phyloP scores from a whole-genome alignment of 352 stramenopile species.

The Pythium graminicola region DNA sequence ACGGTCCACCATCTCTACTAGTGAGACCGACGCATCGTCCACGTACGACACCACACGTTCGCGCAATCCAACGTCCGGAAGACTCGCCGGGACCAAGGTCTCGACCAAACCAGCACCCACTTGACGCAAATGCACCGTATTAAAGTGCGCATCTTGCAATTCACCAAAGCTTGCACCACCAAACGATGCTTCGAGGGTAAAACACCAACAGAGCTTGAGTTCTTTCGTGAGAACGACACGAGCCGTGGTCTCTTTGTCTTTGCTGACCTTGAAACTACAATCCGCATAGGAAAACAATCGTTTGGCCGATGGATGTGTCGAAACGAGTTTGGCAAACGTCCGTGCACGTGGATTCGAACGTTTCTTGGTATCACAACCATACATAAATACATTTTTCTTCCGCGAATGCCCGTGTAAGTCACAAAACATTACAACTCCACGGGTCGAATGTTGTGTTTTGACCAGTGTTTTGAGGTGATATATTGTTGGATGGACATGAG shows the following conservation, averaged over 20 bases:
- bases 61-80: slow-evolving; percentile 29
- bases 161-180: slow-evolving; percentile 71
- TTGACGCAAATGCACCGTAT: slow-evolving; percentile 46
- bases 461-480: slow-evolving; percentile 82
- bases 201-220: slow-evolving; percentile 66
- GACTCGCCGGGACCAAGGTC: slow-evolving; percentile 36
- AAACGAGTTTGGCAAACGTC: slow-evolving; percentile 65
- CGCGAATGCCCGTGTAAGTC: slow-evolving; percentile 90
- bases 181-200: slow-evolving; percentile 86
- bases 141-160: slow-evolving; percentile 60
- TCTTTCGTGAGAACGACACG: slow-evolving; percentile 80
- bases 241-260: slow-evolving; percentile 72
- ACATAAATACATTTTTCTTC: slow-evolving; percentile 95
- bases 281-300: slow-evolving; percentile 57
- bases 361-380: slow-evolving; percentile 90
- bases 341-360: slow-evolving; percentile 62
- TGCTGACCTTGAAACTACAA: slow-evolving; percentile 80
- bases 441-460: slow-evolving; percentile 33
- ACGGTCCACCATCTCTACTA: slow-evolving; percentile 32
- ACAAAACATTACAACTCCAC: slow-evolving; percentile 78
- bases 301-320: slow-evolving; percentile 57
- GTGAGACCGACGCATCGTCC: slow-evolving; percentile 30
- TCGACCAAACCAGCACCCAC: slow-evolving; percentile 45
- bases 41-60: slow-evolving; percentile 27
- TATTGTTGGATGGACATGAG: slow-evolving; percentile 81